Base-by-base conservation (phyloP, 1,284 basidiomycete species). In the Irpex rosettiformis region DNA sequence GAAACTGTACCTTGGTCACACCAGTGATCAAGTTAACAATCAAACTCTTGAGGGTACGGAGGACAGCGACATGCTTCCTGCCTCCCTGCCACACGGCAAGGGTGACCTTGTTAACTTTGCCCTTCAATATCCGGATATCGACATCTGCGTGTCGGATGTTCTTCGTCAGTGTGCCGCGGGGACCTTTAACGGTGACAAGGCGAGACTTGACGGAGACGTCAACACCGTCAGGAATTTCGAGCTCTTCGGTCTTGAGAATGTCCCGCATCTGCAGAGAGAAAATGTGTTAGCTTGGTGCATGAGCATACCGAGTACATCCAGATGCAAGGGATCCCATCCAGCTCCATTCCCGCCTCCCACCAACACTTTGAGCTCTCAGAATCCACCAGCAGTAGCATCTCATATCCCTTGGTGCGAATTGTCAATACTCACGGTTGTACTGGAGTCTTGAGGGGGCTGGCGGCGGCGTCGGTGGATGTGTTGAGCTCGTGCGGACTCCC, bases 11-110 rank as follows among this genome's bases (percentile, higher is more conserved):
- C 85, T 95, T 93, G 57, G 95, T 98, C 63, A 98, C 95, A 68
- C 96, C 96, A 69, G 82, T 96, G 77, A 99, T 86, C 95, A 99
- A 95, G 85, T 99, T 99, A 75, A 86, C 86, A 70, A 99, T 96
- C 69, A 95, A 77, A 68, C 91, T 95, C 77, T 89, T 91, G 78
- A 99, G 94, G 45, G 97, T 99, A 70, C 95, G 88, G 67, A 99
- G 82, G 82, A 96, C 98, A 60, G 97, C 97, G 70, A 98, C 93
- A 76, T 99, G 97, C 84, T 99, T 99, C 75, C 97, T 90, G 66
- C 86, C 91, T 65, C 94, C 97, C 80, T 98, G 94, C 97, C 97
- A 99, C 64, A 99, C 92, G 62, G 94, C 91, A 72, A 99, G 88
- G 69, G 87, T 86, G 74, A 99, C 89, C 75, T 91, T 88, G 75